Conservation (phyloP, 2,329 filamentous ascomycete genomes). For the Helminthosporium solani region DNA sequence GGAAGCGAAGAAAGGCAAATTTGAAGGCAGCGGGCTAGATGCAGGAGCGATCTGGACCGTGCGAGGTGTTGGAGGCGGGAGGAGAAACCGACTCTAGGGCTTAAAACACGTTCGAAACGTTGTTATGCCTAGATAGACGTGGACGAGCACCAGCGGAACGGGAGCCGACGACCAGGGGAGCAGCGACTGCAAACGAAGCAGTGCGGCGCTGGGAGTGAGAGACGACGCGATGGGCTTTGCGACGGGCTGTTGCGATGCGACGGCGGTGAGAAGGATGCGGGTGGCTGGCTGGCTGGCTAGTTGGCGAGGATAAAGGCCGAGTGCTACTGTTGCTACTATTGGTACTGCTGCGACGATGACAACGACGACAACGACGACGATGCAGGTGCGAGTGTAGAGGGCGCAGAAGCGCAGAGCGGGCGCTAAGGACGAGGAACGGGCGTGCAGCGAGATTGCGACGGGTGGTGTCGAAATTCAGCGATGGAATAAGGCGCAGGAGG, state of each 20-base stretch:
- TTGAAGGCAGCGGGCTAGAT: constrained; percentile 20
- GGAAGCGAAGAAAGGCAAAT: constrained; percentile 22
- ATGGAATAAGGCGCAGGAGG: constrained; percentile 23
- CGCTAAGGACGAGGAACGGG: constrained; percentile 31
- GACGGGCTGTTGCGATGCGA: neutral
- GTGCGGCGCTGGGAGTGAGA: neutral
- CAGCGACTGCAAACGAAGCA: neutral
- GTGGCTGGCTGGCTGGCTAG: neutral
- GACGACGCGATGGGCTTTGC: neutral
- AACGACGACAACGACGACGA: constrained; percentile 15
- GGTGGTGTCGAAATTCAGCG: constrained; percentile 14
- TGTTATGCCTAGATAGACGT: constrained; percentile 24
- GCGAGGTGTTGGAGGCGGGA: constrained; percentile 16
- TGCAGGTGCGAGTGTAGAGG: no score
- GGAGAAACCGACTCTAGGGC: constrained; percentile 18
- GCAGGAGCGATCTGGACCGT: constrained; percentile 19
- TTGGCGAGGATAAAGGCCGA: no score
- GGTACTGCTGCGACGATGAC: neutral
- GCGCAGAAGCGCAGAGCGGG: constrained; percentile 16
- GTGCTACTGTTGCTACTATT: no score
- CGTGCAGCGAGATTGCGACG: constrained; percentile 25
- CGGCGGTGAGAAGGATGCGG: neutral
- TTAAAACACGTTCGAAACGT: constrained; percentile 41
- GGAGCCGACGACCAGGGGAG: constrained; percentile 7
- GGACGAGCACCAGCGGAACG: constrained; percentile 12